phyloP scores from a whole-genome alignment of 306 rosid genomes.

The Canavalia gladiata region DNA sequence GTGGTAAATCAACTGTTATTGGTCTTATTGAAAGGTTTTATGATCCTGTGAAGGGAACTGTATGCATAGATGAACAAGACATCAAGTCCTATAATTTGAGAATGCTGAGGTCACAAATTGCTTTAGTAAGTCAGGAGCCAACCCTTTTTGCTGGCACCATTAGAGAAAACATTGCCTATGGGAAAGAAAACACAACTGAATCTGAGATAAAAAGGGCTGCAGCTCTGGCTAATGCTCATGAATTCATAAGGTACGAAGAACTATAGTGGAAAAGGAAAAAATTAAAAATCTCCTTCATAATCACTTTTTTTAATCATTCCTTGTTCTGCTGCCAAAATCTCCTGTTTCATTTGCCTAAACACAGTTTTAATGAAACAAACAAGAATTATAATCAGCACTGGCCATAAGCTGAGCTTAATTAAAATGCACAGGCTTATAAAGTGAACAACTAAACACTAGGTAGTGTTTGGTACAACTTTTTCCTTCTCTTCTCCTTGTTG shows the following conservation, averaged over 20 bases:
- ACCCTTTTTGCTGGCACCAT: conserved; percentile 82
- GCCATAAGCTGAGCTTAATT: not conserved
- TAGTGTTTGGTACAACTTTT: not conserved
- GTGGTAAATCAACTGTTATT: conserved; percentile 91
- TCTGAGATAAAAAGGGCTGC: conserved; percentile 89
- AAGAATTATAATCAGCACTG: not conserved
- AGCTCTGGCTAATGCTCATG: conserved; percentile 89
- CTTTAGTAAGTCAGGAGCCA: conserved; percentile 87
- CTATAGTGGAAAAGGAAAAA: not conserved
- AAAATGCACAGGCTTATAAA: not conserved
- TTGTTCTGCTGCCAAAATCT: not conserved
- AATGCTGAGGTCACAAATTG: conserved; percentile 80
- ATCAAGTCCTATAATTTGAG: conserved; percentile 74
- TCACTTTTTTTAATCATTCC: not conserved
- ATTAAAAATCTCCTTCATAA: not conserved
- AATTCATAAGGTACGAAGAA: conserved; percentile 76
- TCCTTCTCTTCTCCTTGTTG: not conserved
- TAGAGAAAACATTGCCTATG: conserved; percentile 79
- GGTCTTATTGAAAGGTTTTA: conserved; percentile 90
- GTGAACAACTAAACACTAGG: not conserved
- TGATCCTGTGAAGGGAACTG: conserved; percentile 74
- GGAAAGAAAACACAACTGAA: conserved; percentile 74
- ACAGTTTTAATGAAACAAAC: not conserved
- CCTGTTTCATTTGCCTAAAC: not conserved
- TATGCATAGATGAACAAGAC: conserved; percentile 84